These are phyloP conservation scores for Sporothrix inflata DNA, from an alignment of 2,329 filamentous ascomycete species.

Conservation along the genomic window DNA sequence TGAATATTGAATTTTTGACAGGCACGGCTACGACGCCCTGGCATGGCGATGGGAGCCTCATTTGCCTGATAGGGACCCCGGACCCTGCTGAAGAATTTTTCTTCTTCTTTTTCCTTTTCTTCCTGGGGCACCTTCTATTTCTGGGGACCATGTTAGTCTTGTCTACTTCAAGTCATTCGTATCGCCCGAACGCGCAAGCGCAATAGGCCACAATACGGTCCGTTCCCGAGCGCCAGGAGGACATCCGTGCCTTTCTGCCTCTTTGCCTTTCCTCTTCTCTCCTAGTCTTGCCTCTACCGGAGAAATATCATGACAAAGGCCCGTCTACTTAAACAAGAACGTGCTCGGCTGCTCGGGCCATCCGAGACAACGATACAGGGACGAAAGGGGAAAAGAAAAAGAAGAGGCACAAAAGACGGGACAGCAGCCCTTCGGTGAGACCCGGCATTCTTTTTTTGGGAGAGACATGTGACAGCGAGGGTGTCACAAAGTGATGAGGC, in stretches of 20 bases:
- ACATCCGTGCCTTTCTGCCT: neutral
- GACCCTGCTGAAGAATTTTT: neutral
- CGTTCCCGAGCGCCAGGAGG: neutral
- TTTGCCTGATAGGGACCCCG: neutral
- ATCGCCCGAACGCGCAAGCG: neutral
- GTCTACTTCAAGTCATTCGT: constrained; percentile 4
- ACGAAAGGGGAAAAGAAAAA: neutral
- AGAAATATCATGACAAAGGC: neutral
- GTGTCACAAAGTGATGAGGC: constrained; percentile 8
- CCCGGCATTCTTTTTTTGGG: neutral
- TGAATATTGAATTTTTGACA: neutral
- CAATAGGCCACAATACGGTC: neutral
- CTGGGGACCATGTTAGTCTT: neutral
- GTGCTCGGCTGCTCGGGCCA: constrained; percentile 4
- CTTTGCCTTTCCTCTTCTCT: neutral
- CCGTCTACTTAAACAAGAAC: neutral
- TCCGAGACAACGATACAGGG: neutral
- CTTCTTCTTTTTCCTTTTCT: neutral
- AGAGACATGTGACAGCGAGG: constrained; percentile 1
- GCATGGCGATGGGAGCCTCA: neutral
- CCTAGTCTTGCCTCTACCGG: neutral
- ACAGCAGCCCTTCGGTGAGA: neutral
- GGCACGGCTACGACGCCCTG: neutral
- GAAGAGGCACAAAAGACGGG: neutral
- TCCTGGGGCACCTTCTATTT: neutral